Base-by-base conservation (phyloP, 768 basidiomycete genomes). In the Tephrocybe rancida region DNA sequence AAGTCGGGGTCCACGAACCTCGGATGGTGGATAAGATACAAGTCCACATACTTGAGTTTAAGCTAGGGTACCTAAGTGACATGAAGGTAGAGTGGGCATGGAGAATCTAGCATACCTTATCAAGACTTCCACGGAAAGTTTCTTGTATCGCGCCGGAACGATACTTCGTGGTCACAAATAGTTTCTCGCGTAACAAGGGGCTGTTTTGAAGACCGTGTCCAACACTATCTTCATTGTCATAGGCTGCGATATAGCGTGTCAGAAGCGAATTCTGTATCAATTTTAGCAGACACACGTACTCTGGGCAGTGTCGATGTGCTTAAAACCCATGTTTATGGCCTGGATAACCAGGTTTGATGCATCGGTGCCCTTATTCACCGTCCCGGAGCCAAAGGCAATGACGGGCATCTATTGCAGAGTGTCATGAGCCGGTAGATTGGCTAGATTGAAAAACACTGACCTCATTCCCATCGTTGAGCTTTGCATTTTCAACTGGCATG, bases 11-110 rank as follows among this genome's bases (percentile, higher is more conserved):
- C 52, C 7, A 76, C 57, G 8, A 56, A 1, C 0, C 5, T 19
- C 1, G 87, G 85, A 3, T 37, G 37, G 59, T 91, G 88, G 32
- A 90, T 81, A 38, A 91, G 80, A 68, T 90, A 91, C 9, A 91
- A 67, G 62, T 91, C 87, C 4, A 91, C 71, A 30, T 81, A 76
- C 46, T 77, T 70, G 11, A 89, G 58, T 0, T 80, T 82, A 9
- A 91, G 79, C 87, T 90, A 13, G 45, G 26, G 59, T 18, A n/a
- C n/a, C n/a, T 9, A 2, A 44, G 2, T 25, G 54, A 42, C 42
- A 53, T 18, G 8, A 16, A 37, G 38, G 16, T 5, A 35, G 52
- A 19, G 38, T 24, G 37, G 44, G 11, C 24, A 19, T 10, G 51
- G n/a, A 25, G 9, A 41, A 13, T 48, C 11, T 2, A 2, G 13